Conservation (phyloP, 2,329 filamentous ascomycete genomes). For the Diaporthe sp. region DNA sequence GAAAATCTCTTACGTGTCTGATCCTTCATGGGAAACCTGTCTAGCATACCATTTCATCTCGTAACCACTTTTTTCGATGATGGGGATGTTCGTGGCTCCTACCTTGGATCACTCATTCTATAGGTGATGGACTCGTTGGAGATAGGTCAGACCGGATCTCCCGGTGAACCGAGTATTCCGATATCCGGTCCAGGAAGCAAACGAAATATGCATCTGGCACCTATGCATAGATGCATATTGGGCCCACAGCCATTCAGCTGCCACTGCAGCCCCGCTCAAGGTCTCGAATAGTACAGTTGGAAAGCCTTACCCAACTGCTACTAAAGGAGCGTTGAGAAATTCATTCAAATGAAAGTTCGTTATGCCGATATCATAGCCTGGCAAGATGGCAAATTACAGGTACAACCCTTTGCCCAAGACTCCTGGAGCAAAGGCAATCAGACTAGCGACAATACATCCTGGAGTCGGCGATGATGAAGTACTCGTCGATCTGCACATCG, state of each 20-base stretch:
- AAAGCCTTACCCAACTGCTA: background rate
- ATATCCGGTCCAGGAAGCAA: background rate
- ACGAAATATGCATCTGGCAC: background rate
- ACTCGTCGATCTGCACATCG: background rate
- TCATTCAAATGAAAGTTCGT: background rate
- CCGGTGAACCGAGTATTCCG: background rate
- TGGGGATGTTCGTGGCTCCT: background rate
- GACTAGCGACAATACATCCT: background rate
- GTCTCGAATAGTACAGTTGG: too few species aligned
- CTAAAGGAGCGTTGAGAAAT: background rate
- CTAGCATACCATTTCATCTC: too few species aligned
- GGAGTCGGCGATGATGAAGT: background rate
- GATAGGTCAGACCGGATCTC: background rate
- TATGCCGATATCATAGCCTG: background rate
- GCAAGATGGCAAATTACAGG: background rate
- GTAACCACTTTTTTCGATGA: background rate
- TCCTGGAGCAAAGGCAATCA: background rate
- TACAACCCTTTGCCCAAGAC: background rate
- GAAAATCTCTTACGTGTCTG: background rate
- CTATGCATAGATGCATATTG: background rate
- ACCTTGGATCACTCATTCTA: background rate
- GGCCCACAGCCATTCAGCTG: too few species aligned
- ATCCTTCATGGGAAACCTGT: too few species aligned
- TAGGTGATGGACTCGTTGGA: background rate
- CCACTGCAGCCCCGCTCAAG: too few species aligned